Evolutionary conservation across 2,329 filamentous ascomycete species (phyloP).

Genomic region (Fusarium falciforme): DNA sequence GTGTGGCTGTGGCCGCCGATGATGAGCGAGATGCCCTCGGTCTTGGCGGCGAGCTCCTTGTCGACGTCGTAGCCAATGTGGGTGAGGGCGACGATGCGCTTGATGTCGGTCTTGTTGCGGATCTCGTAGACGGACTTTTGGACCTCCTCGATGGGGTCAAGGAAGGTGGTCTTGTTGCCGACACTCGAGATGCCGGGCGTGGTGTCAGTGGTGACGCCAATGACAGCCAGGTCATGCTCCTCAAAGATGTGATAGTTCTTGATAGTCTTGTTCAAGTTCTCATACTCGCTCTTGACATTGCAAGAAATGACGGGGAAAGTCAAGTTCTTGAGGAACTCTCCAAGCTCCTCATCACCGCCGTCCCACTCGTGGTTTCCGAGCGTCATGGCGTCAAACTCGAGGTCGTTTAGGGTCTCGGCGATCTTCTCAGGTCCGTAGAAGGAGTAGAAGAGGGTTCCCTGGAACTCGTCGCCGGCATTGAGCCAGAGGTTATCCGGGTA

Average conservation of each 20-base stretch:
- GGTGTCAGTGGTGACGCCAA: conserved; percentile 72
- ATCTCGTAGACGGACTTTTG: conserved; percentile 73
- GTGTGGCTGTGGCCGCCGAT: conserved; percentile 73
- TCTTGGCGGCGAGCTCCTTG: conserved; percentile 68
- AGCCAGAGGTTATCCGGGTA: conserved; percentile 72
- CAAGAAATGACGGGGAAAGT: conserved; percentile 74
- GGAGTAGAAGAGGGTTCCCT: conserved; percentile 75
- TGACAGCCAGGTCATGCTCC: conserved; percentile 69
- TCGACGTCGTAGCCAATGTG: conserved; percentile 76
- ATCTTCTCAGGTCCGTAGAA: conserved; percentile 77
- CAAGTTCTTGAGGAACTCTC: conserved; percentile 70
- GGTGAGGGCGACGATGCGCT: conserved; percentile 73
- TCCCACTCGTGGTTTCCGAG: conserved; percentile 77
- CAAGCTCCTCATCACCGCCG: conserved; percentile 71
- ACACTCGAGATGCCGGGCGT: conserved; percentile 69
- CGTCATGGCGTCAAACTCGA: conserved; percentile 76
- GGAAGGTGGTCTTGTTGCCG: conserved; percentile 67
- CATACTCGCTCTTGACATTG: conserved; percentile 71
- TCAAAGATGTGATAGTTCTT: conserved; percentile 74
- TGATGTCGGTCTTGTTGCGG: conserved; percentile 70
- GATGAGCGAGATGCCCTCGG: conserved; percentile 74
- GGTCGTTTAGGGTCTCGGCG: conserved; percentile 71
- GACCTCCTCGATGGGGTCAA: conserved; percentile 66
- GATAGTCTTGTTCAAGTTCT: conserved; percentile 70
- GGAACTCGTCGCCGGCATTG: conserved; percentile 77